Conservation (phyloP, 495 filamentous ascomycete genomes). For the Hypoxylon cercidicola region DNA sequence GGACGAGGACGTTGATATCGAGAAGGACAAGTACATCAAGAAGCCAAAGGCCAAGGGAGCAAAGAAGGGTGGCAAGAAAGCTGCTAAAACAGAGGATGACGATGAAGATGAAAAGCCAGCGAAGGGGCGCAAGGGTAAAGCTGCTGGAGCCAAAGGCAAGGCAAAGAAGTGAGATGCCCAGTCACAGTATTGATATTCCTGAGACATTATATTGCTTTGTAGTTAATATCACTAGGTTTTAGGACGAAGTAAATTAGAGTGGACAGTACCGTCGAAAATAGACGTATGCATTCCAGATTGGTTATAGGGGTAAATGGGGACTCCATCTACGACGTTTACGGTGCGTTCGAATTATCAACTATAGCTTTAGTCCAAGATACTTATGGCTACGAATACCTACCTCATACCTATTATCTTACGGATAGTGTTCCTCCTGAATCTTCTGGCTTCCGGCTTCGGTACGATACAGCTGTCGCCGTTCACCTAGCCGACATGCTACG, state of each 20-base stretch:
- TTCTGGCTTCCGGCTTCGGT: too few species aligned
- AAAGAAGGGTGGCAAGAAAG: conserved; percentile 67
- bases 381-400: conserved; percentile 14
- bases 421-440: too few species aligned
- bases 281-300: conserved; percentile 9
- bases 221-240: conserved; percentile 19
- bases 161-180: conserved; percentile 44
- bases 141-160: conserved; percentile 54
- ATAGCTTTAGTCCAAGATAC: too few species aligned
- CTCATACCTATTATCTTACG: background rate
- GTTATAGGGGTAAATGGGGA: conserved; percentile 10
- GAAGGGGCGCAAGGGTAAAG: conserved; percentile 58
- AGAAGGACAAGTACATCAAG: conserved; percentile 97
- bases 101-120: conserved; percentile 63
- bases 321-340: too few species aligned
- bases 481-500: too few species aligned
- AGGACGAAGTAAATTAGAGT: background rate
- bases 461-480: too few species aligned
- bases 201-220: conserved; percentile 8
- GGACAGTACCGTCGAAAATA: conserved; percentile 11
- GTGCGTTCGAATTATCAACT: too few species aligned
- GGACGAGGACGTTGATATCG: conserved; percentile 78
- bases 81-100: conserved; percentile 59
- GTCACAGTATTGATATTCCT: background rate
- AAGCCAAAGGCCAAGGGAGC: conserved; percentile 73